Percentiles rank a stretch among this genome's conserved stretches.
phyloP scores from a whole-genome alignment of 2,329 filamentous ascomycete species.

The Chlorencoelia australis region DNA sequence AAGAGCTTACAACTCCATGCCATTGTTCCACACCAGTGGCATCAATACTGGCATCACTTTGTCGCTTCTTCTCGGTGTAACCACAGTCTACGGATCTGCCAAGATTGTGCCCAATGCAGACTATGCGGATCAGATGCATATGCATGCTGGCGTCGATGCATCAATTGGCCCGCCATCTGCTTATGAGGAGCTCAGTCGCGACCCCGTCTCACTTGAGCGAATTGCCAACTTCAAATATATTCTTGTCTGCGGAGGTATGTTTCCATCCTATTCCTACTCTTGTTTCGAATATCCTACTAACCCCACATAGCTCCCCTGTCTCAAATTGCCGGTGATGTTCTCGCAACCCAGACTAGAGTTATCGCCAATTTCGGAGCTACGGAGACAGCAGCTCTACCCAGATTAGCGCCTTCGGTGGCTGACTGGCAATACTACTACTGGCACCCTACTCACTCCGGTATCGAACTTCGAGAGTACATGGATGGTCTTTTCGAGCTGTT shows the following conservation, averaged over 20 bases:
- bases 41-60: slow-evolving; percentile 16
- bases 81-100: slow-evolving; percentile 16
- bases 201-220: slow-evolving; percentile 13
- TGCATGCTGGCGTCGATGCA: slow-evolving; percentile 16
- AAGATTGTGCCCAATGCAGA: slow-evolving; percentile 14
- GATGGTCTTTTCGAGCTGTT: slow-evolving; percentile 12
- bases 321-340: slow-evolving; percentile 9
- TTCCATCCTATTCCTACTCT: neutral
- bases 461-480: slow-evolving; percentile 7
- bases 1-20: slow-evolving; percentile 16
- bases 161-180: slow-evolving; percentile 16
- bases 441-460: slow-evolving; percentile 13
- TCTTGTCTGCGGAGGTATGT: slow-evolving; percentile 12
- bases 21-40: slow-evolving; percentile 17
- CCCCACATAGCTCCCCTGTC: slow-evolving; percentile 13
- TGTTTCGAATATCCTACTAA: neutral
- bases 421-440: slow-evolving; percentile 21
- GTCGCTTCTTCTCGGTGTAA: slow-evolving; percentile 15
- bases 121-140: slow-evolving; percentile 20
- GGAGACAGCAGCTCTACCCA: slow-evolving; percentile 13
- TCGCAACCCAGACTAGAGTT: slow-evolving; percentile 12
- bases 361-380: slow-evolving; percentile 16
- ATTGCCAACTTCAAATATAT: slow-evolving; percentile 15
- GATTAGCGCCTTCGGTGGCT: slow-evolving; percentile 9
- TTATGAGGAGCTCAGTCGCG: slow-evolving; percentile 15